Percentiles rank a stretch among this genome's conserved stretches.
Evolutionary conservation across 148 eudicot genomes (phyloP).

Genomic region (Persicaria tinctoria): DNA sequence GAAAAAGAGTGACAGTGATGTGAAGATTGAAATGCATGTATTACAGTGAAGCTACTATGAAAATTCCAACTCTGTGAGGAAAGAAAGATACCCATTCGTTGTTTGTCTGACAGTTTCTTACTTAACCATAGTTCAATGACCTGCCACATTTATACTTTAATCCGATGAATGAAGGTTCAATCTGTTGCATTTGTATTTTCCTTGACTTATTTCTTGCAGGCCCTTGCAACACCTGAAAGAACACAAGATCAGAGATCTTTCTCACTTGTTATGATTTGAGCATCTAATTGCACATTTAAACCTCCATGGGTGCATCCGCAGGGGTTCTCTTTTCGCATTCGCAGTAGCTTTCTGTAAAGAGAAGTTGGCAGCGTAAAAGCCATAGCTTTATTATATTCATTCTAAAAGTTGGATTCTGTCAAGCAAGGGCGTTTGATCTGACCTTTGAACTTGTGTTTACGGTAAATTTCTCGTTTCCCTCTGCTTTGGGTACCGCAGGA

Average conservation of each 20-base stretch:
- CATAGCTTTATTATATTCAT: neutral
- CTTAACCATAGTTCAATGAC: neutral
- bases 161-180: neutral
- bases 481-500: neutral
- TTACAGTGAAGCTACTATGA: neutral
- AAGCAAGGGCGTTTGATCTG: neutral
- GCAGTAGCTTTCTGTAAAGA: neutral
- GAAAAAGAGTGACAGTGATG: neutral
- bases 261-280: neutral
- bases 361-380: neutral
- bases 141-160: neutral
- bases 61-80: neutral
- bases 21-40: constrained; percentile 1
- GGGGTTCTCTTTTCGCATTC: neutral
- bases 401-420: neutral
- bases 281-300: no score
- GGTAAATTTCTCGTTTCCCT: neutral
- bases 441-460: neutral
- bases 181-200: neutral
- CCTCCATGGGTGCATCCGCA: no score
- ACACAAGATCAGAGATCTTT: neutral
- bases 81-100: neutral
- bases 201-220: neutral
- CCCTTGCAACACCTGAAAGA: neutral
- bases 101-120: neutral